Evolutionary conservation across 2,329 filamentous ascomycete species (phyloP), one percentile per base, ranked within the genome.

Genomic region (Ceratocystis alfenasii): DNA sequence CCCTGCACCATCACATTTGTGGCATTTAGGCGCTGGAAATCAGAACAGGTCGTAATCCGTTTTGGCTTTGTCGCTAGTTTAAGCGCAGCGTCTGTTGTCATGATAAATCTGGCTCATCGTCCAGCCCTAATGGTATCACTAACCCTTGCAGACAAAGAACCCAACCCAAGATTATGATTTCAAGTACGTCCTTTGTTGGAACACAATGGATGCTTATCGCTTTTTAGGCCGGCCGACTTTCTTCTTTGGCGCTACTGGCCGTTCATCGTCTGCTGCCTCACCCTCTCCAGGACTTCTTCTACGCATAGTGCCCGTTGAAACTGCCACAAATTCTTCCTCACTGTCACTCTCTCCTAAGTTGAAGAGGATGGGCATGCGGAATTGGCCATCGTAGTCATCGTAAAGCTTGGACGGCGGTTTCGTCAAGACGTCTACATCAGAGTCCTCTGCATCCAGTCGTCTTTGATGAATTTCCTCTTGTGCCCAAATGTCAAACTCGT

Each of bases 401-500:
- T 85, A 83, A 22, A 79, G 81, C 71, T 86, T 85, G 33, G 82
- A 80, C 46, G 81, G 82, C 68, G 92, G 88, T 57, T 90, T 79
- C 0, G 89, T 92, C 66, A 96, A 77, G 1, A 96, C 90, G 72
- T 99, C 94, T 3, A 97, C 87, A 67, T 91, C 87, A 74, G 97
- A 94, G 71, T 97, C 94, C 76, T 99, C 94, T 12, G 88, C 82
- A 73, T 97, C 92, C 1, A 97, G 80, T 55, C 92, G 84, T 36
- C 93, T 85, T 74, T 96, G 93, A 73, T 95, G 90, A 66, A 97
- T 87, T 74, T 97, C 93, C 73, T 96, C 93, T 67, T 93, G 87
- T 0, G 91, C 91, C 73, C 97, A 94, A 66, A 97, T 95, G 74
- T 99, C 95, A 71, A 99, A 99, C 73, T 99, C 94, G 74, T 99